A percentile compares a stretch with the other conserved stretches of the same genome.
Conservation (phyloP, 1,139 yeast species). For the Lodderomyces metapsilosis region DNA sequence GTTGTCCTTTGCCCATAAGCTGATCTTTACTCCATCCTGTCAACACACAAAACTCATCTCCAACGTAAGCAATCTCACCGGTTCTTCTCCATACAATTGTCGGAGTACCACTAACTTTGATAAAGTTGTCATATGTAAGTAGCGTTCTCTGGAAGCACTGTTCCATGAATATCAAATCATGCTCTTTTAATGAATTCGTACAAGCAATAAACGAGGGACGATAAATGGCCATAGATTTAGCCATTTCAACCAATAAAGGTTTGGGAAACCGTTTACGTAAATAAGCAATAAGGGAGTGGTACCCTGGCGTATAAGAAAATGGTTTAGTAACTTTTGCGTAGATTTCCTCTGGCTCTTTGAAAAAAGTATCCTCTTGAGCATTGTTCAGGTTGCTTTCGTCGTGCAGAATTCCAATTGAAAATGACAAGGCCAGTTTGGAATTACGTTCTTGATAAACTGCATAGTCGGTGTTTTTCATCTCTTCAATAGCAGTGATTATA, state of each 20-base stretch:
- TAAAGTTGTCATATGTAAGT: constrained; percentile 82
- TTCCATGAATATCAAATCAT: constrained; percentile 91
- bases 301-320: constrained; percentile 87
- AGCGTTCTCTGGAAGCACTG: constrained; percentile 92
- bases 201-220: constrained; percentile 93
- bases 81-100: constrained; percentile 95
- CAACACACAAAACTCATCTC: constrained; percentile 83
- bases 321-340: constrained; percentile 74
- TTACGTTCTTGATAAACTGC: constrained; percentile 39
- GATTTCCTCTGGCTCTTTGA: constrained; percentile 74
- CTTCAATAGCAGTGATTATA: constrained; percentile 49
- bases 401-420: constrained; percentile 51
- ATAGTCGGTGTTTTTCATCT: constrained; percentile 41
- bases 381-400: constrained; percentile 28
- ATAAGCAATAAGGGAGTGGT: constrained; percentile 76
- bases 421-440: constrained; percentile 48
- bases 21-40: constrained; percentile 87
- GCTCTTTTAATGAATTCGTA: constrained; percentile 82
- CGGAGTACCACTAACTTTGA: constrained; percentile 86
- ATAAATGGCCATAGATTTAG: constrained; percentile 84
- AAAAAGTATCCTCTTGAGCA: constrained; percentile 21
- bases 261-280: constrained; percentile 68
- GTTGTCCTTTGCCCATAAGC: constrained; percentile 37
- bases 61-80: constrained; percentile 92
- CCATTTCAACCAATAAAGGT: constrained; percentile 74